Conservation (phyloP, 441 rosid genomes). For the Corymbia citriodora region DNA sequence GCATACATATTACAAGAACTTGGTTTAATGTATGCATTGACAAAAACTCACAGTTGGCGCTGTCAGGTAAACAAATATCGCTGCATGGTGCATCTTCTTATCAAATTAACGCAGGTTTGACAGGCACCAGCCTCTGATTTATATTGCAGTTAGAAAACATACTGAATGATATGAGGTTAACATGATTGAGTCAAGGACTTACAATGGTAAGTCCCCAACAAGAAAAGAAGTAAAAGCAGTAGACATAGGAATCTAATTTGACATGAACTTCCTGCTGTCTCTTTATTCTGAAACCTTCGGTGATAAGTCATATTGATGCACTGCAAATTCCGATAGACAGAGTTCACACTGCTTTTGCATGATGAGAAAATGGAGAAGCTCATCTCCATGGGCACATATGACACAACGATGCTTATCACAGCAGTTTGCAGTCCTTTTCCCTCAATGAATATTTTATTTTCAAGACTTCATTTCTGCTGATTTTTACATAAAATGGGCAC, state of each 20-base stretch:
- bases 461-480: not conserved
- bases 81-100: too few relatives aligned
- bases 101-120: too few relatives aligned
- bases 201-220: too few relatives aligned
- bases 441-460: not conserved
- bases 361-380: not conserved
- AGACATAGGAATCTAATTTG: too few relatives aligned
- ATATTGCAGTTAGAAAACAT: too few relatives aligned
- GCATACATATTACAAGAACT: not conserved
- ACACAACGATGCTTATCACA: not conserved
- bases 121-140: too few relatives aligned
- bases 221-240: too few relatives aligned
- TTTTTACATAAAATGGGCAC: too few relatives aligned
- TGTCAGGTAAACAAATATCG: not conserved
- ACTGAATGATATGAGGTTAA: too few relatives aligned
- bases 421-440: not conserved
- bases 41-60: not conserved
- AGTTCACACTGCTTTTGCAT: not conserved
- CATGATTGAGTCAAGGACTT: too few relatives aligned
- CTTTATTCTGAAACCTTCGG: too few relatives aligned
- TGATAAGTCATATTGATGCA: not conserved
- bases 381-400: not conserved
- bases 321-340: not conserved
- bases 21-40: not conserved
- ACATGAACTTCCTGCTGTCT: too few relatives aligned